A percentile compares a stretch with the other conserved stretches of the same genome.
phyloP scores from a whole-genome alignment of 2,329 filamentous ascomycete species.

The Trichoderma harzianum region DNA sequence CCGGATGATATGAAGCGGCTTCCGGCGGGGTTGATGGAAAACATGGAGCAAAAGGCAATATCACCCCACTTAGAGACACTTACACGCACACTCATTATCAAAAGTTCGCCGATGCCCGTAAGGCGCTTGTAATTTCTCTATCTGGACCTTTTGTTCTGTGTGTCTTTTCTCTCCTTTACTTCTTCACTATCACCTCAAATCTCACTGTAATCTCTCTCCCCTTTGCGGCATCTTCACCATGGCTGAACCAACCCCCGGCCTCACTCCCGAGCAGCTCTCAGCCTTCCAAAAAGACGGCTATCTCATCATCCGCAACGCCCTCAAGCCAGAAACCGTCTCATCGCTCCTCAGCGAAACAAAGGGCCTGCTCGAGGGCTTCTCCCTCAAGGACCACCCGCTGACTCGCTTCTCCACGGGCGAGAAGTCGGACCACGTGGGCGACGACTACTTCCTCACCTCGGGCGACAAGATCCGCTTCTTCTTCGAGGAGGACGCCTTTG shows the following conservation, averaged over 20 bases:
- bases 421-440: conserved; percentile 75
- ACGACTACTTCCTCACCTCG: conserved; percentile 87
- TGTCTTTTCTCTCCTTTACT: neutral
- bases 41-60: neutral
- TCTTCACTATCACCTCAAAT: neutral
- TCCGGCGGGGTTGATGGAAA: conserved; percentile 10
- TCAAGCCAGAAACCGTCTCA: conserved; percentile 62
- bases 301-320: conserved; percentile 77
- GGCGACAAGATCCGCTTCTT: conserved; percentile 95
- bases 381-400: conserved; percentile 81
- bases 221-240: conserved; percentile 19
- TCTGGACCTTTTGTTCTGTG: neutral
- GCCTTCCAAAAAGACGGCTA: conserved; percentile 83
- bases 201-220: neutral
- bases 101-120: conserved; percentile 1
- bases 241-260: conserved; percentile 41
- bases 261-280: conserved; percentile 67
- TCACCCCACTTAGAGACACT: conserved; percentile 13
- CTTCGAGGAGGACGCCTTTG: conserved; percentile 92
- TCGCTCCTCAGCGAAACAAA: conserved; percentile 72
- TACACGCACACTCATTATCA: neutral
- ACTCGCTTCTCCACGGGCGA: conserved; percentile 88
- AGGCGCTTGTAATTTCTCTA: neutral
- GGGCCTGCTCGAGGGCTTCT: conserved; percentile 69
- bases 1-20: conserved; percentile 1